Evolutionary conservation across 352 stramenopile genomes (phyloP).

Genomic region (Pythium pyrilobum): DNA sequence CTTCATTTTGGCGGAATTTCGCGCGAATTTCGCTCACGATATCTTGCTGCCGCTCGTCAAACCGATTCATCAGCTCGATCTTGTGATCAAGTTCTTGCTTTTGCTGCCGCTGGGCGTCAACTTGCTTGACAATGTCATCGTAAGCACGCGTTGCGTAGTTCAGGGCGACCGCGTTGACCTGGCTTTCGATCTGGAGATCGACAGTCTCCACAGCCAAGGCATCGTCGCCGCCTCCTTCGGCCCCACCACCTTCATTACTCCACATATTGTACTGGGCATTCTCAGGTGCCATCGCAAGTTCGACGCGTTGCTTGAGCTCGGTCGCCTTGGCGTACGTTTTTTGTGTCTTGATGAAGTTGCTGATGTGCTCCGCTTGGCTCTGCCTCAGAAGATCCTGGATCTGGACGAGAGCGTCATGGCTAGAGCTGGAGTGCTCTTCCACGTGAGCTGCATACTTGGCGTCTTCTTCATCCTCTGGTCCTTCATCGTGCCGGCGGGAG

Average conservation of each 20-base stretch:
- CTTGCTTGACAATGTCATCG: conserved; percentile 14
- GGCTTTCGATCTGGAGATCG: conserved; percentile 27
- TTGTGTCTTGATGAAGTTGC: conserved; percentile 30
- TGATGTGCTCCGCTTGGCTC: conserved; percentile 39
- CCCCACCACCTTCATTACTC: neutral
- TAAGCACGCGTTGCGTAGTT: conserved; percentile 11
- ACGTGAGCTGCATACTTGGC: conserved; percentile 33
- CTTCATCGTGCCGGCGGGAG: neutral
- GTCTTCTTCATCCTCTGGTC: conserved; percentile 24
- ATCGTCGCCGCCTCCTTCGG: neutral
- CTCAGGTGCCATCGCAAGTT: conserved; percentile 4
- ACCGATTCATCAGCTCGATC: conserved; percentile 34
- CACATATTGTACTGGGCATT: conserved; percentile 13
- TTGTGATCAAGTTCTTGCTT: conserved; percentile 37
- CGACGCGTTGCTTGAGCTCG: conserved; percentile 11
- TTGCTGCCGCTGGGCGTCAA: conserved; percentile 19
- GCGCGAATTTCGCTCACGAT: conserved; percentile 29
- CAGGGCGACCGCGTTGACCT: conserved; percentile 19
- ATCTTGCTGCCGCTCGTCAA: conserved; percentile 33
- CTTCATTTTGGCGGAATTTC: conserved; percentile 27
- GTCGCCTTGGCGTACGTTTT: conserved; percentile 22
- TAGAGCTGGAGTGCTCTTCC: conserved; percentile 24
- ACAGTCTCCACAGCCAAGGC: conserved; percentile 14
- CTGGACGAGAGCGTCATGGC: conserved; percentile 32
- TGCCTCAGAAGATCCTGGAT: conserved; percentile 30